Conservation (phyloP, 129 eudicot species). For the Escallonia rubra region DNA sequence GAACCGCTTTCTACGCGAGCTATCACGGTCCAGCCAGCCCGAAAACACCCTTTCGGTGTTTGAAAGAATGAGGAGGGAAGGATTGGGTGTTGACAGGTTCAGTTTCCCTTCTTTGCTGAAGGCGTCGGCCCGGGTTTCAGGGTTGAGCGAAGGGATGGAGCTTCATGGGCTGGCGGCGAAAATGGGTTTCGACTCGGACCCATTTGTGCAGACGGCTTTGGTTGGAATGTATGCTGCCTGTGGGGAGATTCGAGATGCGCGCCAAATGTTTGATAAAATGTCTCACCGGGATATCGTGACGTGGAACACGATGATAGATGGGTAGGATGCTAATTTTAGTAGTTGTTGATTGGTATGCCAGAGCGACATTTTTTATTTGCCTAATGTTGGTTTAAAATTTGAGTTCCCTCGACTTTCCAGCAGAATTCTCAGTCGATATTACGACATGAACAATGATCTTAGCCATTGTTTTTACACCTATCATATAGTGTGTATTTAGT, state of each 20-base stretch:
- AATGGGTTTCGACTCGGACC: conserved; percentile 51
- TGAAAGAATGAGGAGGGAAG: conserved; percentile 34
- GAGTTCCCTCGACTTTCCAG: no score
- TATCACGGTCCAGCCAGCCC: conserved; percentile 43
- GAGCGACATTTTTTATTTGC: no score
- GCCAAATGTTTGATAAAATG: conserved; percentile 73
- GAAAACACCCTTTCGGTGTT: conserved; percentile 38
- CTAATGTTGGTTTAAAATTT: no score
- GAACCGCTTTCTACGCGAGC: conserved; percentile 48
- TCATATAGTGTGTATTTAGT: no score
- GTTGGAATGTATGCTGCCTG: conserved; percentile 64
- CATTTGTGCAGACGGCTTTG: conserved; percentile 69
- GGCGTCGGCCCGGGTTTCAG: conserved; percentile 39
- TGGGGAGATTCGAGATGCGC: conserved; percentile 50
- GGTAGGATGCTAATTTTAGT: conserved; percentile 26
- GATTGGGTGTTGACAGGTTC: conserved; percentile 43
- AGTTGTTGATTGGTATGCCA: no score
- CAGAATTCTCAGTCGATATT: no score
- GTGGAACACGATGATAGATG: conserved; percentile 69
- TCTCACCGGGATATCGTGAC: conserved; percentile 56
- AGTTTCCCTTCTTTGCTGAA: conserved; percentile 55
- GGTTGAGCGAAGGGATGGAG: conserved; percentile 49
- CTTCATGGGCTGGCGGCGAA: conserved; percentile 66
- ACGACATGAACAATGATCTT: no score
- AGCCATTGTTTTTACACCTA: no score